Evolutionary conservation across 176 grass and related monocot genomes (phyloP).

Genomic region (Alloteropsis semialata): DNA sequence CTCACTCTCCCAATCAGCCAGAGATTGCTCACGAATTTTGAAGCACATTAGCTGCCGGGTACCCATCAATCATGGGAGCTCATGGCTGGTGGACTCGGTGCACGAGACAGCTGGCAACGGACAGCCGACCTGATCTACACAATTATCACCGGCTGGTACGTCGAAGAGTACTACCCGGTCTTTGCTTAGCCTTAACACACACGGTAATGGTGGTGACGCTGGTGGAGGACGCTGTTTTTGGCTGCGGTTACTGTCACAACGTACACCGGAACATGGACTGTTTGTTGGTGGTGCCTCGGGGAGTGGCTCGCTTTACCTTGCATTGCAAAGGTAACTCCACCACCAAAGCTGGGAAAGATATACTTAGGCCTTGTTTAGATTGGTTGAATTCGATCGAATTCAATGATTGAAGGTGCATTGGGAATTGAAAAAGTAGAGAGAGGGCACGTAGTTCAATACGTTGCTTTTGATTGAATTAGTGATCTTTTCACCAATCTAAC

Average conservation of each 20-base stretch:
- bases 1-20: neutral
- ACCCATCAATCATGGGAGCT: neutral
- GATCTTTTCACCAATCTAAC: no score
- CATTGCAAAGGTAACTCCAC: neutral
- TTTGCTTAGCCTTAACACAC: constrained; percentile 44
- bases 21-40: neutral
- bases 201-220: constrained; percentile 8
- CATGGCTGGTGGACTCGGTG: constrained; percentile 28
- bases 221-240: neutral
- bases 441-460: no score
- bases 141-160: neutral
- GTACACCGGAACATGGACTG: neutral
- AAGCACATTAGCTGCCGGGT: neutral
- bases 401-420: no score
- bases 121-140: constrained; percentile 6
- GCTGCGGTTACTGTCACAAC: neutral
- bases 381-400: no score
- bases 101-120: neutral
- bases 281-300: neutral
- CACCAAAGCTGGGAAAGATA: neutral
- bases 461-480: no score
- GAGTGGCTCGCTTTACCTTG: neutral
- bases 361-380: no score
- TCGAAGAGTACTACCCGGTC: no score
- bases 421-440: no score